These are phyloP conservation scores for Miamiensis avidus DNA, from an alignment of 169 alveolate genomes.

Conservation along the genomic window DNA sequence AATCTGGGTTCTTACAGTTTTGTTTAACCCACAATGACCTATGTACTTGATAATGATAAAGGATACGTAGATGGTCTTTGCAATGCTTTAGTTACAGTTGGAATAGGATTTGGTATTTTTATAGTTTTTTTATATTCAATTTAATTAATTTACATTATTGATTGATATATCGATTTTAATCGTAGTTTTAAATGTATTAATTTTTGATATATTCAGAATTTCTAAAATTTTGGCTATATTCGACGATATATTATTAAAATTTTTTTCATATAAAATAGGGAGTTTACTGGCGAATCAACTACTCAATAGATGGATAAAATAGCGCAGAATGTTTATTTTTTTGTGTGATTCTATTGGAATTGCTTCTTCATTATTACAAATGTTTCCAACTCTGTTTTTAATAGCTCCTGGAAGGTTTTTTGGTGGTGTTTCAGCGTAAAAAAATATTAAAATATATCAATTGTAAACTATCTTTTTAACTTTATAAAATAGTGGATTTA, in stretches of 20 bases:
- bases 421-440: neutral
- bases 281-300: neutral
- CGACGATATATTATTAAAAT: neutral
- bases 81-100: neutral
- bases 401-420: neutral
- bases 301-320: neutral
- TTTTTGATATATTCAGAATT: too few species aligned
- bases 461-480: too few species aligned
- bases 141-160: too few species aligned
- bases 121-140: too few species aligned
- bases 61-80: neutral
- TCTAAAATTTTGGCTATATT: too few species aligned
- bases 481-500: neutral
- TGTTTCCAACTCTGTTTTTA: neutral
- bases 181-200: too few species aligned
- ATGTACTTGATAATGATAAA: neutral
- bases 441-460: too few species aligned
- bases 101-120: neutral
- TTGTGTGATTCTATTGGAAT: neutral
- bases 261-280: neutral
- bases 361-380: neutral
- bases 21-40: neutral
- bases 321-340: neutral
- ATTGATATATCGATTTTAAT: too few species aligned
- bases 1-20: neutral